These are phyloP conservation scores for Cymbidium sinense DNA, from an alignment of 106 monocot species.

Conservation along the genomic window DNA sequence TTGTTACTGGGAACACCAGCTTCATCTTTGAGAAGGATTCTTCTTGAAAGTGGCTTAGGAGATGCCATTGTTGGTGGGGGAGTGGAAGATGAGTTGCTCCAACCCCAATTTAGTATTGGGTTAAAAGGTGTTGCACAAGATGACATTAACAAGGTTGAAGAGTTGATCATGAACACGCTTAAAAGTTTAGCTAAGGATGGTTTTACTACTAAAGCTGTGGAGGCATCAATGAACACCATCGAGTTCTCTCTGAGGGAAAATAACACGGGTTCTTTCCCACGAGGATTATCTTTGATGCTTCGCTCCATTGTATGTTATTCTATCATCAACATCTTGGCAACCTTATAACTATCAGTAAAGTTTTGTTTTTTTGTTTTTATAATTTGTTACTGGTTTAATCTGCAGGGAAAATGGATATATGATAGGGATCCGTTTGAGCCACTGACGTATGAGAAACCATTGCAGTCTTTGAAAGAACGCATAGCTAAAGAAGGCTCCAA, in stretches of 20 bases:
- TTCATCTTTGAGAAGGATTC: conserved; percentile 77
- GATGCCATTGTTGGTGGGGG: conserved; percentile 96
- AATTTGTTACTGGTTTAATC: not conserved
- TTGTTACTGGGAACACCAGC: conserved; percentile 92
- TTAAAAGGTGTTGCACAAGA: conserved; percentile 80
- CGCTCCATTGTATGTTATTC: conserved; percentile 69
- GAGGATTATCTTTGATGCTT: conserved; percentile 97
- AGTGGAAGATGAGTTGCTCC: conserved; percentile 91
- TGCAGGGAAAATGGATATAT: conserved; percentile 99
- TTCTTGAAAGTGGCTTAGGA: conserved; percentile 90
- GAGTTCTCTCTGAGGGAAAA: conserved; percentile 97
- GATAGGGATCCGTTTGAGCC: conserved; percentile 96
- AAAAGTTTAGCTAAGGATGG: conserved; percentile 75
- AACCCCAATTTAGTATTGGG: conserved; percentile 95
- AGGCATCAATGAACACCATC: conserved; percentile 98
- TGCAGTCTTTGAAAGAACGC: conserved; percentile 74
- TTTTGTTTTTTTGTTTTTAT: too few relatives aligned
- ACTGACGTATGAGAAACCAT: conserved; percentile 79
- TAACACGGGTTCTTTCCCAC: conserved; percentile 94
- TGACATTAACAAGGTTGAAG: conserved; percentile 70
- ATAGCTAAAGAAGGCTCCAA: conserved; percentile 77
- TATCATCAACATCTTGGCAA: not conserved
- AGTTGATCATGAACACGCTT: conserved; percentile 69
- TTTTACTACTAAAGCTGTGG: conserved; percentile 81
- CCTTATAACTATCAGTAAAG: not conserved